phyloP scores from a whole-genome alignment of 306 rosid genomes.

The Quercus cerris region DNA sequence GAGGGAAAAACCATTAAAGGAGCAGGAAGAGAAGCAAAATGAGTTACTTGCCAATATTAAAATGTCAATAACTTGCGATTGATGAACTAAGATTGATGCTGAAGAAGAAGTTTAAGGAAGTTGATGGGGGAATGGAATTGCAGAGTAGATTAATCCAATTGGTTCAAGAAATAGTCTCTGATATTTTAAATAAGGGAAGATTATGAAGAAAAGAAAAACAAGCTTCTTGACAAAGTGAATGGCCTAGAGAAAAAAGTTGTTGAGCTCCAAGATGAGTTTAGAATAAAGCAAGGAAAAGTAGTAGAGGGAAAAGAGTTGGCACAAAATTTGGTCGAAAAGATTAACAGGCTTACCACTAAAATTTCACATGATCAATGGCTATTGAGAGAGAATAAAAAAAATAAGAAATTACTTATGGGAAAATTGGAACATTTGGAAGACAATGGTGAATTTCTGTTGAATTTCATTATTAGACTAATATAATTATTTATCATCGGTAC shows the following conservation, averaged over 20 bases:
- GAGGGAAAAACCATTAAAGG: conserved; percentile 20
- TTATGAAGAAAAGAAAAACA: conserved; percentile 38
- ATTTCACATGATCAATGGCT: conserved; percentile 20
- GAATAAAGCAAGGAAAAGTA: conserved; percentile 34
- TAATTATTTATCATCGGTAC: too few species aligned
- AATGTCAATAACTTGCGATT: conserved; percentile 23
- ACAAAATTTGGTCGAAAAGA: conserved; percentile 27
- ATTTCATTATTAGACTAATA: too few species aligned
- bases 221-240: conserved; percentile 22
- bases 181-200: conserved; percentile 30
- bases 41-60: conserved; percentile 21
- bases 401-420: conserved; percentile 31
- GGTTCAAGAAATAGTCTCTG: conserved; percentile 39
- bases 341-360: conserved; percentile 25
- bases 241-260: conserved; percentile 31
- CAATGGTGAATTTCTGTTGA: not conserved
- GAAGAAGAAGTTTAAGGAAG: conserved; percentile 29
- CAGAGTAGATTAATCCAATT: conserved; percentile 38
- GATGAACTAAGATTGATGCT: conserved; percentile 39
- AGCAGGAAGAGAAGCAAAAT: conserved; percentile 22
- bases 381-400: conserved; percentile 33
- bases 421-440: conserved; percentile 42
- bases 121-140: conserved; percentile 40
- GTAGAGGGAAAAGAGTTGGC: conserved; percentile 16
- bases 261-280: conserved; percentile 29